Conservation (phyloP, 1,284 basidiomycete genomes). For the Kwoniella shivajii region DNA sequence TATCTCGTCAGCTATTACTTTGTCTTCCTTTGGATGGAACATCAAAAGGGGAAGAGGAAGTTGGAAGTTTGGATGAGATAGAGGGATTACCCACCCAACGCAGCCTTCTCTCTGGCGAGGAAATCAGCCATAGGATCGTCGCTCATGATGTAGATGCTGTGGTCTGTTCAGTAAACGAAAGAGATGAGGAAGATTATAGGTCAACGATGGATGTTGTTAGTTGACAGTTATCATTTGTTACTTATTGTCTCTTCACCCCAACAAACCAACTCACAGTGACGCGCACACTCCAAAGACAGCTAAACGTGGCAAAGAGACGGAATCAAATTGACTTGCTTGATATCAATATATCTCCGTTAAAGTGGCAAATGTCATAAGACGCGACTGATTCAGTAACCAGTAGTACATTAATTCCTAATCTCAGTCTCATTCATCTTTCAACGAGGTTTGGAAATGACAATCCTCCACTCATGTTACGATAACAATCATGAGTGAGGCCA, state of each 20-base stretch:
- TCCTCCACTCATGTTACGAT: too few relatives aligned
- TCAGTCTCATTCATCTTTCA: too few relatives aligned
- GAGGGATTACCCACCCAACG: constrained; percentile 52
- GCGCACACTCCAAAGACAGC: background rate
- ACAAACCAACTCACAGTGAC: too few relatives aligned
- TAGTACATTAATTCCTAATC: too few relatives aligned
- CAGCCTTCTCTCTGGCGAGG: constrained; percentile 53
- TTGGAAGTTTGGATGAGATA: background rate
- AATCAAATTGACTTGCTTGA: background rate
- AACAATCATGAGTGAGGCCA: too few relatives aligned
- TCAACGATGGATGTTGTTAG: background rate
- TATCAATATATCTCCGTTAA: too few relatives aligned
- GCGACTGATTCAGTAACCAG: too few relatives aligned
- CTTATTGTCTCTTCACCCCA: too few relatives aligned
- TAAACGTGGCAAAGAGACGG: background rate
- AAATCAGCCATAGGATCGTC: constrained; percentile 55
- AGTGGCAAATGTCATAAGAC: too few relatives aligned
- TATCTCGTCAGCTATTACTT: background rate
- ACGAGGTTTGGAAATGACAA: too few relatives aligned
- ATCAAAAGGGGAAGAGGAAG: background rate
- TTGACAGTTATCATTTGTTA: too few relatives aligned
- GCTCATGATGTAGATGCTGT: constrained; percentile 36
- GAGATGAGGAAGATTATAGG: background rate
- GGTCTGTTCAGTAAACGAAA: background rate
- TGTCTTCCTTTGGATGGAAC: background rate